Evolutionary conservation across 202 grass and related monocot genomes (phyloP).

Genomic region (Zizania palustris): DNA sequence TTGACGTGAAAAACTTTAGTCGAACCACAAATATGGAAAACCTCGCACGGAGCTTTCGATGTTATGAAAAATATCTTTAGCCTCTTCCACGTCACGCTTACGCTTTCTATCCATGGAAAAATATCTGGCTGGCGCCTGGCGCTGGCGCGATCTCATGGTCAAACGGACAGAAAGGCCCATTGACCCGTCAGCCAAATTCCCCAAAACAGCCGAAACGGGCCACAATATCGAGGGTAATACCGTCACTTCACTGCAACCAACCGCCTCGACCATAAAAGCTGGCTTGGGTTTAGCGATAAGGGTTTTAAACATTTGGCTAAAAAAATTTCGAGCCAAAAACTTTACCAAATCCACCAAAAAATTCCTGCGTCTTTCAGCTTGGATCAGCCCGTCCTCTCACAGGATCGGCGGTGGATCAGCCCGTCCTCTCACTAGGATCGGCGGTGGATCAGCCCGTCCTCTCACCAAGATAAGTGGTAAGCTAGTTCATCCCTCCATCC

Average conservation of each 20-base stretch:
- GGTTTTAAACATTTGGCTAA: conserved; percentile 48
- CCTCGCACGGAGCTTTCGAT: too few species aligned
- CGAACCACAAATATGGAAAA: too few species aligned
- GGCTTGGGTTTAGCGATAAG: conserved; percentile 47
- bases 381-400: conserved; percentile 7
- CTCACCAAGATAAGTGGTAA: conserved; percentile 33
- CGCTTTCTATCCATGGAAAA: conserved; percentile 25
- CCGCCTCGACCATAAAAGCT: conserved; percentile 30
- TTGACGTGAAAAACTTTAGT: too few species aligned
- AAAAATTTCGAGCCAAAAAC: background rate
- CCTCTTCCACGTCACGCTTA: conserved; percentile 8
- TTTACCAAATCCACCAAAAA: background rate
- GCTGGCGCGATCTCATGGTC: background rate
- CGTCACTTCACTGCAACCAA: background rate
- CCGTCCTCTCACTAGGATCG: background rate
- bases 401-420: conserved; percentile 34
- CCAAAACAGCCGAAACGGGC: conserved; percentile 3
- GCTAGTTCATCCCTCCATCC: background rate
- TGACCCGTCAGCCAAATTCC: background rate
- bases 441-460: conserved; percentile 27
- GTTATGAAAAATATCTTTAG: background rate
- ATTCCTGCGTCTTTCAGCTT: conserved; percentile 2
- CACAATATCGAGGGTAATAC: conserved; percentile 25
- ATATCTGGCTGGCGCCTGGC: background rate
- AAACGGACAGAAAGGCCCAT: background rate